Percentiles rank a stretch among this genome's conserved stretches.
These are phyloP conservation scores for Clarireedia sp. DNA, from an alignment of 2,329 filamentous ascomycete genomes.

Conservation along the genomic window DNA sequence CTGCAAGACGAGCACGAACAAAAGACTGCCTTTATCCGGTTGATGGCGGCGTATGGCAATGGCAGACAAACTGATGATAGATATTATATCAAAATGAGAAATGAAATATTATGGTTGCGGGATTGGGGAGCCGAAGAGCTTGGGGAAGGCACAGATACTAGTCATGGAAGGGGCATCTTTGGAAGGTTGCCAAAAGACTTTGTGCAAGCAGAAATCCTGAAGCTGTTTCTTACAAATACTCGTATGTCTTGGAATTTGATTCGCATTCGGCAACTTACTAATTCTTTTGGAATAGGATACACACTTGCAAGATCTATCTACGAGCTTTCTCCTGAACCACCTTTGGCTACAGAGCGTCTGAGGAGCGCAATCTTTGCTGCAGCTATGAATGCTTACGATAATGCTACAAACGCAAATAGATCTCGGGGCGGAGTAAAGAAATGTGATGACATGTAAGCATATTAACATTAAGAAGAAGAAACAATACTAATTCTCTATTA, in stretches of 20 bases:
- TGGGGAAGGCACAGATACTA: slow-evolving; percentile 27
- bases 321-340: slow-evolving; percentile 41
- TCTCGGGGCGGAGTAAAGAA: slow-evolving; percentile 70
- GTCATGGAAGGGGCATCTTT: slow-evolving; percentile 41
- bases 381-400: slow-evolving; percentile 67
- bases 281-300: slow-evolving; percentile 41
- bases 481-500: background rate
- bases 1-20: slow-evolving; percentile 58
- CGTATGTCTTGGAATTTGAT: slow-evolving; percentile 37
- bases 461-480: background rate
- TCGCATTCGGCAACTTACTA: background rate
- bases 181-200: slow-evolving; percentile 51
- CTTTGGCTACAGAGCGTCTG: slow-evolving; percentile 43
- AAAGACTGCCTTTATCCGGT: slow-evolving; percentile 45
- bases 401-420: slow-evolving; percentile 72
- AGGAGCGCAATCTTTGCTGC: slow-evolving; percentile 54
- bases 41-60: slow-evolving; percentile 34
- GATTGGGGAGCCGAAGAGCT: slow-evolving; percentile 55
- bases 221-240: slow-evolving; percentile 52
- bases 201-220: slow-evolving; percentile 65
- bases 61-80: slow-evolving; percentile 50
- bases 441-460: slow-evolving; percentile 62
- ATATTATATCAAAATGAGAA: slow-evolving; percentile 54
- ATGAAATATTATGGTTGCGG: slow-evolving; percentile 64
- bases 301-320: slow-evolving; percentile 55